A percentile compares a stretch with the other conserved stretches of the same genome.
These are phyloP conservation scores for Tephrocybe sp. DNA, from an alignment of 768 basidiomycete genomes.

Conservation along the genomic window DNA sequence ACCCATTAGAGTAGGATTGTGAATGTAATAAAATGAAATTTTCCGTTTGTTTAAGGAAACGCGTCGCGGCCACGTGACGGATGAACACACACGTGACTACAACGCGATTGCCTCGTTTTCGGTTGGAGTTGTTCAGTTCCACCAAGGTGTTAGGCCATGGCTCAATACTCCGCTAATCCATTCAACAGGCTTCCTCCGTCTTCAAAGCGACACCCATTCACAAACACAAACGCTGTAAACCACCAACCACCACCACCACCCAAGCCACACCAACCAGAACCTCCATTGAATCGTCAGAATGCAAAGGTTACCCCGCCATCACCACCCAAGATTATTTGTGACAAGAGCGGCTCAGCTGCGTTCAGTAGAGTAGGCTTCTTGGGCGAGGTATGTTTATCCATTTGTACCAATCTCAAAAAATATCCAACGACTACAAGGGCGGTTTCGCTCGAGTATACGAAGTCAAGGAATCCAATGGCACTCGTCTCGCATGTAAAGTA, in stretches of 20 bases:
- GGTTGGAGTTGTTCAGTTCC: constrained; percentile 1
- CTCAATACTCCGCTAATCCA: constrained; percentile 27
- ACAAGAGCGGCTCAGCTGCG: constrained; percentile 53
- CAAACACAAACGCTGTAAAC: constrained; percentile 29
- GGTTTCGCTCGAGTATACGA: constrained; percentile 98
- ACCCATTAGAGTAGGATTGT: too few relatives aligned
- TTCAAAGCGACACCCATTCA: constrained; percentile 27
- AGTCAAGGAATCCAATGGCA: constrained; percentile 69
- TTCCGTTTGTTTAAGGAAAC: too few relatives aligned
- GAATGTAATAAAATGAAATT: too few relatives aligned
- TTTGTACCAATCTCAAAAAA: neutral
- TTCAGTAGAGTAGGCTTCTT: constrained; percentile 79
- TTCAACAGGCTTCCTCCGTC: constrained; percentile 29
- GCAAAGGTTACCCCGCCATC: constrained; percentile 79
- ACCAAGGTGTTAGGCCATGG: constrained; percentile 36
- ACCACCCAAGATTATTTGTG: constrained; percentile 72
- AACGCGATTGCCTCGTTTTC: too few relatives aligned
- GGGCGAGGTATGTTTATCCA: constrained; percentile 69
- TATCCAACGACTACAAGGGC: constrained; percentile 42
- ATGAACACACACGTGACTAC: too few relatives aligned
- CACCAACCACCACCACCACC: constrained; percentile 23
- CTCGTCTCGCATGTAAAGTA: constrained; percentile 85
- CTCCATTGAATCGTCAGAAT: constrained; percentile 79
- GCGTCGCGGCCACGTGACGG: too few relatives aligned
- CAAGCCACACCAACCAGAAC: constrained; percentile 42